These are phyloP conservation scores for Oidiodendron maius DNA, from an alignment of 495 filamentous ascomycete species.

Conservation along the genomic window DNA sequence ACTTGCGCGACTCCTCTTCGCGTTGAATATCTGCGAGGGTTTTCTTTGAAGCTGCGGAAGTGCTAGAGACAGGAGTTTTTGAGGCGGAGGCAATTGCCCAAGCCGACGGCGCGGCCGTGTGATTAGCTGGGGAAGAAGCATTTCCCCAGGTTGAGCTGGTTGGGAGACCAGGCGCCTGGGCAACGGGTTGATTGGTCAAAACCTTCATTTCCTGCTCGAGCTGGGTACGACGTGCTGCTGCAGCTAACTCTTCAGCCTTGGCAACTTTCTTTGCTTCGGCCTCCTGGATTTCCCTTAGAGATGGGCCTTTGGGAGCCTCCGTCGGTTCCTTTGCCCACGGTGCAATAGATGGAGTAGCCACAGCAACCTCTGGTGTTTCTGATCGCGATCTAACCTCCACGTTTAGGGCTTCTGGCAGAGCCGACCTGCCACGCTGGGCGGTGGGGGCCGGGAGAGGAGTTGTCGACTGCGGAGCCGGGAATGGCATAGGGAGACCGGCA, in stretches of 20 bases:
- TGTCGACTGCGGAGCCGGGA: constrained; percentile 62
- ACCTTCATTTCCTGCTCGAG: constrained; percentile 69
- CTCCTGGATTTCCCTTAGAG: constrained; percentile 95
- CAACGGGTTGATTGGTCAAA: constrained; percentile 49
- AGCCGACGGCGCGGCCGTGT: constrained; percentile 43
- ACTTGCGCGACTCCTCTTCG: constrained; percentile 90
- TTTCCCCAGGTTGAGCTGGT: constrained; percentile 89
- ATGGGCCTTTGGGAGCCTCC: constrained; percentile 79
- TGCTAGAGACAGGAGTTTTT: constrained; percentile 38
- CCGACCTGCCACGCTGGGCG: constrained; percentile 76
- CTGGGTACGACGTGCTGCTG: constrained; percentile 70
- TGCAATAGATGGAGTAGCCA: constrained; percentile 60
- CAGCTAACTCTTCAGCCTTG: constrained; percentile 76
- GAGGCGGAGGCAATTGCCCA: constrained; percentile 64
- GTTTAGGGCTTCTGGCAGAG: constrained; percentile 74
- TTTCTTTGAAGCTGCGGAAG: constrained; percentile 51
- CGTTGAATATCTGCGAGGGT: constrained; percentile 94
- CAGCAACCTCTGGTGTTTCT: constrained; percentile 56
- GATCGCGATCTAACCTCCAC: constrained; percentile 66
- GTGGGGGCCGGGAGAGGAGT: constrained; percentile 83
- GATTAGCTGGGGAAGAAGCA: constrained; percentile 52
- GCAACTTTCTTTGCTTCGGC: constrained; percentile 91
- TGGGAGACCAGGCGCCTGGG: constrained; percentile 70
- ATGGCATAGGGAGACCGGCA: constrained; percentile 67
- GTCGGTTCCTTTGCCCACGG: constrained; percentile 88